Evolutionary conservation across 2,329 filamentous ascomycete species (phyloP).

Genomic region (Amphichorda felina): DNA sequence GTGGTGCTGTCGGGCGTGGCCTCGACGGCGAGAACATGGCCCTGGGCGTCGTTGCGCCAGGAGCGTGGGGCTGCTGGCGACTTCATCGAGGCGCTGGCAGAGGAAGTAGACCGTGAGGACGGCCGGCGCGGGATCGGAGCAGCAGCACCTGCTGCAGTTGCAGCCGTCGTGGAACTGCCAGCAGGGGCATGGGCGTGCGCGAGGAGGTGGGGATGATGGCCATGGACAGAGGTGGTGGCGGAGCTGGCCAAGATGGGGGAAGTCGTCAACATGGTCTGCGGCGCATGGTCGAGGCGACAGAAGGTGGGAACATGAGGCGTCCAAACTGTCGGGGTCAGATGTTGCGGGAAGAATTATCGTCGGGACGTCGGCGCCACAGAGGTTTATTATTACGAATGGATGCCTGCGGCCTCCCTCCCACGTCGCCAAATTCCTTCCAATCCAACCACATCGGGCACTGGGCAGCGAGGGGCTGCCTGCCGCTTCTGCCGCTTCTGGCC

Average conservation of each 20-base stretch:
- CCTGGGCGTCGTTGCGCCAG: conserved; percentile 5
- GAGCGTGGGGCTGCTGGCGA: conserved; percentile 8
- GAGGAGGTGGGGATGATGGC: conserved; percentile 27
- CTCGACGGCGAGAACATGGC: not conserved
- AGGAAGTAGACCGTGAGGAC: conserved; percentile 10
- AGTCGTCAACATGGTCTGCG: conserved; percentile 47
- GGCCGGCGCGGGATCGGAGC: conserved; percentile 13
- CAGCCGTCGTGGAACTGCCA: conserved; percentile 7
- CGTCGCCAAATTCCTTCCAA: too few relatives aligned
- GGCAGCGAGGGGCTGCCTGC: too few relatives aligned
- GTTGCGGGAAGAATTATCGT: too few relatives aligned
- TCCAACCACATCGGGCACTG: too few relatives aligned
- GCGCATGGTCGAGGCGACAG: conserved; percentile 27
- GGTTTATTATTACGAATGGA: too few relatives aligned
- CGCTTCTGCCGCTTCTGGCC: too few relatives aligned
- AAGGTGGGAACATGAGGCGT: not conserved
- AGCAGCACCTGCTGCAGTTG: conserved; percentile 8
- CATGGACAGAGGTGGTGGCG: conserved; percentile 34
- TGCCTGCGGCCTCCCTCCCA: too few relatives aligned
- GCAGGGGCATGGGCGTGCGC: not conserved
- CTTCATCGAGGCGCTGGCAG: conserved; percentile 10
- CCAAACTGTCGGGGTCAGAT: too few relatives aligned
- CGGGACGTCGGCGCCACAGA: too few relatives aligned
- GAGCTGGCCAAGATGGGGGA: conserved; percentile 38
- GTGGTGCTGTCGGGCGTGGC: not conserved